Base-by-base conservation (phyloP, 2,329 filamentous ascomycete species). In the Aspergillus hiratsukae region DNA sequence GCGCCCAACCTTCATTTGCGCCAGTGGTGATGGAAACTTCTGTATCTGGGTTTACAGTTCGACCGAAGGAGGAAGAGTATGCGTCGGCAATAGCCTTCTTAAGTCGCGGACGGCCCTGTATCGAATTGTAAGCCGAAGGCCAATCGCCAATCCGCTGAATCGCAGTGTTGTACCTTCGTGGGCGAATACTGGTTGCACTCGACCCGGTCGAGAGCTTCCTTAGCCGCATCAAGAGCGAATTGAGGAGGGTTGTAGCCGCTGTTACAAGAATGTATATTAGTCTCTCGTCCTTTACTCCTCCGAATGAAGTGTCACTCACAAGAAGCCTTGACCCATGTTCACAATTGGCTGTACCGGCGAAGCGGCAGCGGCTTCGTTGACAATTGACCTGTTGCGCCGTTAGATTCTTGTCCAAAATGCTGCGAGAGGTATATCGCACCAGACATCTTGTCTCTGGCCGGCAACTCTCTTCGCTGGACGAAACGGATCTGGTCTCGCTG, bases 101-200 rank as follows among this genome's bases (percentile, higher is more conserved):
- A 69, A 99, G 81, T 54, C 93, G 84, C 45, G 94, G 93, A 6
- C 93, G 87, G 58, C 94, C 94, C 79, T 84, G 58, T 45, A 37
- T 11, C 21, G 4, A 5, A 53, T n/a, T 14, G 29, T 62, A 25
- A 61, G 57, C 31, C 31, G 31, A n/a, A 45, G 19, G n/a, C 9
- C 19, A 17, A 17, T 51, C 5, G 29, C 19, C 29, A n/a, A 4
- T 21, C 17, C 14, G 29, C 21, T 51, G n/a, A n/a, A 23, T 23
- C 14, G 48, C 14, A 35, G 6, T 49, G 19, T 28, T 41, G 50
- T 73, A 83, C 81, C 81, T 91, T 94, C 21, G 94, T 97, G 2
- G 92, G 94, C 23, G 91, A 93, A 81, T 99, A 99, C 80, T 99
- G 94, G 75, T 99, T 99, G 82, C 93, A 97, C 64, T 97, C 94